phyloP scores from a whole-genome alignment of 208 protist genomes.

The Trypanosoma conorhini region DNA sequence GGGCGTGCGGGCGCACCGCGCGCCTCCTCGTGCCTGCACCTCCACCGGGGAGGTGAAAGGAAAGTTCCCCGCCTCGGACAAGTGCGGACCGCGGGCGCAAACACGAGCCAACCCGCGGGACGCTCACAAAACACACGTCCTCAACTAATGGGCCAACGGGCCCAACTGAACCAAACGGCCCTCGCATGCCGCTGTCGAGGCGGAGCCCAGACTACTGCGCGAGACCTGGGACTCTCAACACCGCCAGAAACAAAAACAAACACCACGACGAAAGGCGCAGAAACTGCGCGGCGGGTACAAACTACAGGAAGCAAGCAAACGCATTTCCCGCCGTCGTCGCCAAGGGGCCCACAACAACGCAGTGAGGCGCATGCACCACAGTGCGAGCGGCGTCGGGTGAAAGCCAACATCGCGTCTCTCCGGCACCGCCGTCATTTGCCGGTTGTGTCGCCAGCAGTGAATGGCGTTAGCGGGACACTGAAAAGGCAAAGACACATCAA shows the following conservation, averaged over 20 bases:
- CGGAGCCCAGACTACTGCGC: too few relatives aligned
- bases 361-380: too few relatives aligned
- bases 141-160: not conserved
- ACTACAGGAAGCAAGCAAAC: not conserved
- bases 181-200: not conserved
- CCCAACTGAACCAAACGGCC: not conserved
- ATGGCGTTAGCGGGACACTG: too few relatives aligned
- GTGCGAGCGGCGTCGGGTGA: too few relatives aligned
- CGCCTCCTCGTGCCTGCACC: not conserved
- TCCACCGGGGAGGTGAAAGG: conserved; percentile 11
- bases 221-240: not conserved
- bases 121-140: not conserved
- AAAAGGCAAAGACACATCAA: too few relatives aligned
- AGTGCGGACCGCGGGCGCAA: not conserved
- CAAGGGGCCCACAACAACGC: too few relatives aligned
- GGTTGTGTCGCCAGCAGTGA: too few relatives aligned
- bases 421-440: too few relatives aligned
- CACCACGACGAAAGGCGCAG: not conserved
- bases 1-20: not conserved
- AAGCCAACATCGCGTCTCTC: too few relatives aligned
- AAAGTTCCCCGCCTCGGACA: not conserved
- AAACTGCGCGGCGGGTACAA: not conserved
- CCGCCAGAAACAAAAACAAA: not conserved
- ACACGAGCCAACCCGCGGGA: not conserved
- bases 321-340: not conserved